phyloP scores from a whole-genome alignment of 768 basidiomycete species.

The Agrocybe praecox region DNA sequence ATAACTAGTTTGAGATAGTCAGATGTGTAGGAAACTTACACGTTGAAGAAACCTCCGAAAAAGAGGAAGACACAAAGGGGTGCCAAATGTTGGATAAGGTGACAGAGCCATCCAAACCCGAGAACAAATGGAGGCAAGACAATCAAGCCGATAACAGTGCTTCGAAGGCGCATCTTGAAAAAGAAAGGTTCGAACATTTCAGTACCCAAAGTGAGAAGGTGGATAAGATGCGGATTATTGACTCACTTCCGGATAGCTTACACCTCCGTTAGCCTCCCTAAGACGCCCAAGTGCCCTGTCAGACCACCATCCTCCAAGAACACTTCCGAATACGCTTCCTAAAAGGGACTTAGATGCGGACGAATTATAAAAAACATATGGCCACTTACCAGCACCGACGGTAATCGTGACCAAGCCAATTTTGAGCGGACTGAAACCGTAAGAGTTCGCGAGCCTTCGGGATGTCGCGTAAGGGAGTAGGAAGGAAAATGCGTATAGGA shows the following conservation, averaged over 20 bases:
- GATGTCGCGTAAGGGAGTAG: slow-evolving; percentile 74
- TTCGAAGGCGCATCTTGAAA: slow-evolving; percentile 70
- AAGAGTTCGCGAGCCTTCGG: slow-evolving; percentile 63
- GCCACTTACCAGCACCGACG: slow-evolving; percentile 62
- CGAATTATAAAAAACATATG: background rate
- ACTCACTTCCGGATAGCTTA: slow-evolving; percentile 66
- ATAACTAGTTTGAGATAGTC: background rate
- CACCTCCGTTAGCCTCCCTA: slow-evolving; percentile 40
- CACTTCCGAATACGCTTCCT: slow-evolving; percentile 43
- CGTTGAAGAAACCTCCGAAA: slow-evolving; percentile 69
- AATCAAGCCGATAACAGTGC: slow-evolving; percentile 58
- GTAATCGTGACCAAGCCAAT: slow-evolving; percentile 79
- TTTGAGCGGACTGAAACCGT: slow-evolving; percentile 67
- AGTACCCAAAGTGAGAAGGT: too few species aligned
- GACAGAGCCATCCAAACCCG: slow-evolving; percentile 76
- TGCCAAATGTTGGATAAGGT: slow-evolving; percentile 63
- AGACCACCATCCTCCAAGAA: slow-evolving; percentile 49
- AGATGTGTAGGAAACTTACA: slow-evolving; percentile 46
- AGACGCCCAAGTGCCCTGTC: slow-evolving; percentile 39
- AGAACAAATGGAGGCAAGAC: slow-evolving; percentile 63
- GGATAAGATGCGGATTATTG: too few species aligned
- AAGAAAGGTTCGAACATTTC: background rate
- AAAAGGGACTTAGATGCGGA: background rate
- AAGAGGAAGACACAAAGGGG: slow-evolving; percentile 76
- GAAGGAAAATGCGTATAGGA: slow-evolving; percentile 74